Evolutionary conservation across 257 asterid genomes (phyloP).

Genomic region (Petrea volubilis): DNA sequence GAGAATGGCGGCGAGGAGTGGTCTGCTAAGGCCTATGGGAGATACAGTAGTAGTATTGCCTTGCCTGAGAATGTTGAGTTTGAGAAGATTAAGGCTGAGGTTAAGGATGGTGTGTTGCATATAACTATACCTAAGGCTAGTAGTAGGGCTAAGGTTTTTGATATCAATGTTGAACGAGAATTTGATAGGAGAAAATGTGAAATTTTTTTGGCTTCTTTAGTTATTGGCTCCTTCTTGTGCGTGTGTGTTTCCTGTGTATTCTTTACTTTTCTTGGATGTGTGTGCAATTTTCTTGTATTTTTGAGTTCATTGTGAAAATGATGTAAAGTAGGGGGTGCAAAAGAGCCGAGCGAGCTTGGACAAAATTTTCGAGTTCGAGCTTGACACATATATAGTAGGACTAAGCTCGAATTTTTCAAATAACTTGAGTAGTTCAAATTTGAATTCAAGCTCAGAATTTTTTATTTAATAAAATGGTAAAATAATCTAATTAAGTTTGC

Average conservation of each 20-base stretch:
- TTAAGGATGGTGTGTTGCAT: constrained; percentile 76
- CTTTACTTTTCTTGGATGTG: neutral
- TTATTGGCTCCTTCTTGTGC: no score
- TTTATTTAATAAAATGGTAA: no score
- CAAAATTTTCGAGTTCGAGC: no score
- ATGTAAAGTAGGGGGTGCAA: no score
- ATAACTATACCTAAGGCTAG: constrained; percentile 54
- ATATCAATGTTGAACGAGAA: constrained; percentile 52
- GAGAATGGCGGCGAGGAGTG: constrained; percentile 38
- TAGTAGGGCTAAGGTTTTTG: constrained; percentile 45
- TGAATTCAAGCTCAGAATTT: no score
- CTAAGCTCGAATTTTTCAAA: no score
- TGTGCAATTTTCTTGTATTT: neutral
- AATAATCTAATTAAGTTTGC: no score
- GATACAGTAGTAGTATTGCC: constrained; percentile 60
- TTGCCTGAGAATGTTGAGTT: constrained; percentile 74
- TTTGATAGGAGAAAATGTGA: neutral
- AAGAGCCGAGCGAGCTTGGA: no score
- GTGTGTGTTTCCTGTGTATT: no score
- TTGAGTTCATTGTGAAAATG: neutral
- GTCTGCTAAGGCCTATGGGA: constrained; percentile 67
- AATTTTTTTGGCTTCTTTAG: no score
- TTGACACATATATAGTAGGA: no score
- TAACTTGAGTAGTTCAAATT: no score
- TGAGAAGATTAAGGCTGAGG: constrained; percentile 79